Percentiles rank a stretch among this genome's conserved stretches.
Evolutionary conservation across 257 asterid genomes (phyloP).

Genomic region (Rhazya stricta): DNA sequence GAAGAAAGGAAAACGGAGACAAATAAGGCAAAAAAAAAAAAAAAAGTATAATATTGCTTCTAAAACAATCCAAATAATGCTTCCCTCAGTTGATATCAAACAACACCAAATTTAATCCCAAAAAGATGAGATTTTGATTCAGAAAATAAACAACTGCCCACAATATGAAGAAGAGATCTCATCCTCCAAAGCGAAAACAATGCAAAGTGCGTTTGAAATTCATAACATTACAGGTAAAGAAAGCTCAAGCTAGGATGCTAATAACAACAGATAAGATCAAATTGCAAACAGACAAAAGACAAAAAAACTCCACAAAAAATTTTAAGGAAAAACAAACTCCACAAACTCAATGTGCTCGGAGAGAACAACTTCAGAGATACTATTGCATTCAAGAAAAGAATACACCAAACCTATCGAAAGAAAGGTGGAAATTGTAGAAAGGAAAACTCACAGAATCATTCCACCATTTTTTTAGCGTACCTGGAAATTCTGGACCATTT

Average conservation of each 20-base stretch:
- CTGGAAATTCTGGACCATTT: constrained; percentile 35
- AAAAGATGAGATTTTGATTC: background rate
- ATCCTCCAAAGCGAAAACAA: background rate
- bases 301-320: background rate
- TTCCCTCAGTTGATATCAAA: background rate
- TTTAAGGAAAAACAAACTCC: background rate
- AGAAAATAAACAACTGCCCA: background rate
- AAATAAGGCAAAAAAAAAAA: constrained; percentile 2
- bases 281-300: background rate
- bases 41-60: background rate
- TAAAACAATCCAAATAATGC: background rate
- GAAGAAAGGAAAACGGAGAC: too few species aligned
- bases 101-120: background rate
- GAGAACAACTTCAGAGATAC: background rate
- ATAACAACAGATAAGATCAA: background rate
- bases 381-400: background rate
- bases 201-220: background rate
- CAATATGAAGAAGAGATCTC: constrained; percentile 9
- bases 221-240: background rate
- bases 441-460: background rate
- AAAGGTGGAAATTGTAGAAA: background rate
- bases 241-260: background rate
- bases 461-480: constrained; percentile 21
- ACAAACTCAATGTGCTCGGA: background rate
- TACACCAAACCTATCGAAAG: background rate